A percentile compares a stretch with the other conserved stretches of the same genome.
These are phyloP conservation scores for Ceratobasidium sp. DNA, from an alignment of 1,284 basidiomycete species.

Conservation along the genomic window DNA sequence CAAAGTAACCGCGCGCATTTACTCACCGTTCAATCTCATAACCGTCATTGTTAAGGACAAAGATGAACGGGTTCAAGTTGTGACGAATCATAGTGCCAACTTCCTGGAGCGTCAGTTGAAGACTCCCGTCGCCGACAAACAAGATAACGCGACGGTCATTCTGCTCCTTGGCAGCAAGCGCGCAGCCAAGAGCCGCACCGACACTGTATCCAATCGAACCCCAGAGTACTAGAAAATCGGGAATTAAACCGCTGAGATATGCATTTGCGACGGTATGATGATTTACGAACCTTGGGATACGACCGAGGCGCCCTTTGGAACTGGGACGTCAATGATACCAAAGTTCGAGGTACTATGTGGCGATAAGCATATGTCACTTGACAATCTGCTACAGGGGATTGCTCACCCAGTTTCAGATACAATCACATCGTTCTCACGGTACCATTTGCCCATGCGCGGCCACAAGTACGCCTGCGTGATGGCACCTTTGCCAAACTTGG, in stretches of 20 bases:
- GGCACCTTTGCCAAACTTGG: conserved; percentile 46
- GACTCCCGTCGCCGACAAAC: conserved; percentile 88
- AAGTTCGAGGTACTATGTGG: conserved; percentile 70
- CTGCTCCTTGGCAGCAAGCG: conserved; percentile 80
- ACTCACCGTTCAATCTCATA: conserved; percentile 90
- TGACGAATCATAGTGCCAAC: conserved; percentile 81
- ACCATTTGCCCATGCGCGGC: conserved; percentile 85
- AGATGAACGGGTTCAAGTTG: conserved; percentile 80
- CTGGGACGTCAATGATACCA: conserved; percentile 80
- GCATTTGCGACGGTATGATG: conserved; percentile 55
- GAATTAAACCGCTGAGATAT: conserved; percentile 52
- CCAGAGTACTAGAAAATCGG: conserved; percentile 72
- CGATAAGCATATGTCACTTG: background rate
- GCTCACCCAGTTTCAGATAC: conserved; percentile 81
- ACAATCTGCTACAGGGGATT: background rate
- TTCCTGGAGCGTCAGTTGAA: conserved; percentile 65
- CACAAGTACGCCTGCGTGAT: conserved; percentile 89
- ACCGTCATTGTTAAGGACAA: conserved; percentile 91
- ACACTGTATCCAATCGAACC: conserved; percentile 90
- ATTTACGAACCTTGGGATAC: conserved; percentile 68
- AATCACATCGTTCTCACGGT: conserved; percentile 81
- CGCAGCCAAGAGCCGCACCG: conserved; percentile 79
- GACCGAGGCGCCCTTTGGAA: conserved; percentile 76
- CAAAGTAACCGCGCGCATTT: conserved; percentile 65
- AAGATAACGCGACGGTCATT: conserved; percentile 78